phyloP scores from a whole-genome alignment of 805 yeast genomes.

The Wickerhamomyces bovis region DNA sequence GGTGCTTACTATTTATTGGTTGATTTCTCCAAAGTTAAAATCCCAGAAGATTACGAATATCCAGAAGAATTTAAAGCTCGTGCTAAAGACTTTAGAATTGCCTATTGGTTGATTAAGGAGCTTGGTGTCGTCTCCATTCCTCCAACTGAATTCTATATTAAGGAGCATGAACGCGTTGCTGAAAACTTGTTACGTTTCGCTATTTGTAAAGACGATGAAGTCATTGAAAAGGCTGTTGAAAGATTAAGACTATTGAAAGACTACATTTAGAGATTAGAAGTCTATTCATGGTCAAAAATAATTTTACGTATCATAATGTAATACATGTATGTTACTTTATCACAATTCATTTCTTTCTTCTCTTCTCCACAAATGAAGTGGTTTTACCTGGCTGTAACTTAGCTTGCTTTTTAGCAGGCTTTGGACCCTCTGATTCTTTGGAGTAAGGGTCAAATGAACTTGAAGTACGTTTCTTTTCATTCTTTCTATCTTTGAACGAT shows the following conservation, averaged over 20 bases:
- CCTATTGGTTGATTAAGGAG: slow-evolving; percentile 90
- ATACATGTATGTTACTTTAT: neutral
- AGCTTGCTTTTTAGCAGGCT: slow-evolving; percentile 39
- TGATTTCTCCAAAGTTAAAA: slow-evolving; percentile 73
- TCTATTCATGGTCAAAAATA: neutral
- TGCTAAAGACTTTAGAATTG: slow-evolving; percentile 82
- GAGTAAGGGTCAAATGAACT: slow-evolving; percentile 54
- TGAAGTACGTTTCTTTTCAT: slow-evolving; percentile 30
- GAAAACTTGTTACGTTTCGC: slow-evolving; percentile 90
- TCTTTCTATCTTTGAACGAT: slow-evolving; percentile 12
- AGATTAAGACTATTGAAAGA: slow-evolving; percentile 66
- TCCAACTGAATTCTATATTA: slow-evolving; percentile 87
- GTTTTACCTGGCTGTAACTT: slow-evolving; percentile 18
- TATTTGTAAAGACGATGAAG: slow-evolving; percentile 85
- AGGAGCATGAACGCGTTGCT: slow-evolving; percentile 65
- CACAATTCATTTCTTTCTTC: slow-evolving; percentile 7
- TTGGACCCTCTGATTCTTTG: slow-evolving; percentile 44
- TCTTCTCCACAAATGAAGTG: slow-evolving; percentile 16
- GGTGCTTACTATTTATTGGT: slow-evolving; percentile 94
- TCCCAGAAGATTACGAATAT: slow-evolving; percentile 66
- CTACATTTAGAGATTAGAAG: slow-evolving; percentile 36
- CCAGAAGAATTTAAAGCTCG: slow-evolving; percentile 64
- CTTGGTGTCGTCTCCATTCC: slow-evolving; percentile 95
- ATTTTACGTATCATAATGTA: neutral
- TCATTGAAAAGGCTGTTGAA: slow-evolving; percentile 75